Evolutionary conservation across 2,329 filamentous ascomycete species (phyloP).

Genomic region (Huntiella omanensis): DNA sequence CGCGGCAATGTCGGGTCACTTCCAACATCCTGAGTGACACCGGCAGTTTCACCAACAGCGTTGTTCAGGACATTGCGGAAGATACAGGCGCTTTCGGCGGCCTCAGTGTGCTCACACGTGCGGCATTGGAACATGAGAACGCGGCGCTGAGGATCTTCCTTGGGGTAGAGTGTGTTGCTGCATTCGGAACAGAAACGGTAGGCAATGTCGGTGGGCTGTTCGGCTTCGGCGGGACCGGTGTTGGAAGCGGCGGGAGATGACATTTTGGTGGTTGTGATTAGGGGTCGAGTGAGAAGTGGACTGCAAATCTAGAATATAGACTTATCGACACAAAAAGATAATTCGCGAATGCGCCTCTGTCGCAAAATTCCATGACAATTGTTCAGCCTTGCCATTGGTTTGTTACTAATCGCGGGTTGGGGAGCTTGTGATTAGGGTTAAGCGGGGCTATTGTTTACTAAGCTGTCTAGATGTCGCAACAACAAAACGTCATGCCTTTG

Average conservation of each 20-base stretch:
- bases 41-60: constrained; percentile 82
- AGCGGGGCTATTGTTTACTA: too few species aligned
- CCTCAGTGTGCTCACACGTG: constrained; percentile 81
- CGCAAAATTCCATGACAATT: too few species aligned
- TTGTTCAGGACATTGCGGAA: constrained; percentile 90
- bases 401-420: too few species aligned
- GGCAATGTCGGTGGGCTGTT: constrained; percentile 59
- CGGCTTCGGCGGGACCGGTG: constrained; percentile 23
- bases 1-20: constrained; percentile 95
- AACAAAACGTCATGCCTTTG: not conserved
- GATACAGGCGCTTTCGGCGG: constrained; percentile 73
- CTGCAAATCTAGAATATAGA: not conserved
- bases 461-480: not conserved
- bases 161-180: constrained; percentile 95
- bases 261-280: constrained; percentile 23
- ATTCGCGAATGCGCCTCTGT: too few species aligned
- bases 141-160: constrained; percentile 72
- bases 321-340: too few species aligned
- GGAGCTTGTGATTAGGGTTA: too few species aligned
- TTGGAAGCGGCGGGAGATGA: constrained; percentile 21
- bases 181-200: constrained; percentile 98
- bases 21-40: constrained; percentile 91
- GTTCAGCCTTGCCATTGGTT: too few species aligned
- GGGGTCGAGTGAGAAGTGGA: not conserved
- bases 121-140: constrained; percentile 89